These are phyloP conservation scores for Coriaria nepalensis DNA, from an alignment of 306 rosid species.

Conservation along the genomic window DNA sequence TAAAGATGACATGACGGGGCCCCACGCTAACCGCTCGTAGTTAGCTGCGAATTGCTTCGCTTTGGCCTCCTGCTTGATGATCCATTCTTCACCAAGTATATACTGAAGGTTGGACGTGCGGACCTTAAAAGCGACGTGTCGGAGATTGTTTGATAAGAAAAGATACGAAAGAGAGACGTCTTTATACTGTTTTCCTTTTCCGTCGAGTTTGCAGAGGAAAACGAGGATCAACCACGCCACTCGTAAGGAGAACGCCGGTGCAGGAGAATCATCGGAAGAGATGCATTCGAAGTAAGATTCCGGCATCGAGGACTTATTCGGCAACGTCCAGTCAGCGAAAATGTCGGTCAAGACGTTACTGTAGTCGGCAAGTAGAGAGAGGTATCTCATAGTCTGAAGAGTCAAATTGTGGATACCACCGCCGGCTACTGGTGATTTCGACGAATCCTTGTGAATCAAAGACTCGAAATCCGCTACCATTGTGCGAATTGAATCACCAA, in stretches of 20 bases:
- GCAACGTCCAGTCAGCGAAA: constrained; percentile 26
- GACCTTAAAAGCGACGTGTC: constrained; percentile 54
- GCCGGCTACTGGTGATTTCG: constrained; percentile 16
- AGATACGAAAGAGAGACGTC: constrained; percentile 63
- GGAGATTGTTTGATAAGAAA: constrained; percentile 78
- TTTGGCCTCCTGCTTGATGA: constrained; percentile 40
- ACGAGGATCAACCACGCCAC: constrained; percentile 59
- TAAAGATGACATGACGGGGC: constrained; percentile 32
- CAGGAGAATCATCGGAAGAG: constrained; percentile 11
- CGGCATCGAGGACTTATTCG: constrained; percentile 14
- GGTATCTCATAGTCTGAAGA: constrained; percentile 25
- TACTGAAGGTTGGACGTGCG: constrained; percentile 38
- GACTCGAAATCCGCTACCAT: constrained; percentile 33
- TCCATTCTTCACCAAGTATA: constrained; percentile 53
- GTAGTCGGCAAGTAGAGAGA: constrained; percentile 48
- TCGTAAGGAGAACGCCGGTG: constrained; percentile 23
- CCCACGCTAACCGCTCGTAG: constrained; percentile 64
- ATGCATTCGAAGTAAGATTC: constrained; percentile 30
- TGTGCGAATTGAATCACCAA: constrained; percentile 25
- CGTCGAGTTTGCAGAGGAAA: constrained; percentile 73
- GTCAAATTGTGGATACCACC: constrained; percentile 45
- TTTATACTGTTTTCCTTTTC: constrained; percentile 38
- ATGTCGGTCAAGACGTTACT: constrained; percentile 33
- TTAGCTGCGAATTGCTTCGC: constrained; percentile 46
- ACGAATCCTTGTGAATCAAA: constrained; percentile 33